Percentiles rank a stretch among this genome's conserved stretches.
phyloP scores from a whole-genome alignment of 352 stramenopile genomes.

The Globisporangium abappressorium region DNA sequence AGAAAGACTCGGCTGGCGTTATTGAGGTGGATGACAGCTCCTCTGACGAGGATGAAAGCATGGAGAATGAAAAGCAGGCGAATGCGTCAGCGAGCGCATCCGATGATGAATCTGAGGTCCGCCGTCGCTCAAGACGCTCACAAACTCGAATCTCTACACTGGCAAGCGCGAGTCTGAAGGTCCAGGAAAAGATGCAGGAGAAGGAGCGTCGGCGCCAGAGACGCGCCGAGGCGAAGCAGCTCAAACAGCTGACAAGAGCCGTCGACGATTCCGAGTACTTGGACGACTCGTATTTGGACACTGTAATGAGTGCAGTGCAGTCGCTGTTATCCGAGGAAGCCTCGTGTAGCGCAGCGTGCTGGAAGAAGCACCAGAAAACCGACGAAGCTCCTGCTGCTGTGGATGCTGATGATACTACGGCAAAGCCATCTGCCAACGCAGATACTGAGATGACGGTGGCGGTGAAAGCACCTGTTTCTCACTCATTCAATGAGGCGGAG shows the following conservation, averaged over 20 bases:
- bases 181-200: conserved; percentile 63
- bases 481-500: conserved; percentile 28
- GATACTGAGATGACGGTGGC: not conserved
- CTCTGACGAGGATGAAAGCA: conserved; percentile 14
- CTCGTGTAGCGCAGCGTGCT: conserved; percentile 41
- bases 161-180: conserved; percentile 51
- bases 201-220: conserved; percentile 30
- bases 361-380: conserved; percentile 20
- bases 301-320: conserved; percentile 26
- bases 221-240: conserved; percentile 22
- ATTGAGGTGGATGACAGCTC: conserved; percentile 26
- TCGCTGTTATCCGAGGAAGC: conserved; percentile 16
- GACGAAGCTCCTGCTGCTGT: not conserved
- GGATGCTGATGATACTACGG: not conserved
- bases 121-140: conserved; percentile 53
- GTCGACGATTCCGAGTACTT: conserved; percentile 67
- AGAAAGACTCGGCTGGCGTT: conserved; percentile 13
- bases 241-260: conserved; percentile 38
- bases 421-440: not conserved
- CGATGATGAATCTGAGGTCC: conserved; percentile 22
- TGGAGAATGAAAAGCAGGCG: conserved; percentile 25
- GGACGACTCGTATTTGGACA: conserved; percentile 54
- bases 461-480: not conserved
- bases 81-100: conserved; percentile 17
- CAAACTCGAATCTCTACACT: conserved; percentile 61